These are phyloP conservation scores for Thinopyrum obtusiflorum DNA, from an alignment of 202 grass and related monocot genomes.

Conservation along the genomic window DNA sequence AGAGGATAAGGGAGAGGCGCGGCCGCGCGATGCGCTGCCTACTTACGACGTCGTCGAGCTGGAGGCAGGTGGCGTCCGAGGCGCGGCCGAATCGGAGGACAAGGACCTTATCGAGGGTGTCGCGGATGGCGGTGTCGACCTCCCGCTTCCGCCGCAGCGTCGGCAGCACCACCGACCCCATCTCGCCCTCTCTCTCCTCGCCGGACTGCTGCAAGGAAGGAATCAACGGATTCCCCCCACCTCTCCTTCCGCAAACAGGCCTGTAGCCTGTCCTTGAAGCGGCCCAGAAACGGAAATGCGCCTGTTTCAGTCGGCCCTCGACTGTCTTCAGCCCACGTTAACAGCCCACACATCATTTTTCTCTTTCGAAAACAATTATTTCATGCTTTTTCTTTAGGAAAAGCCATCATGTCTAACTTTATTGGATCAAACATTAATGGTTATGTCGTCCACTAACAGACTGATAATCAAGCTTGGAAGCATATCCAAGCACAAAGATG, in stretches of 20 bases:
- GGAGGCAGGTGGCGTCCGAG: constrained; percentile 60
- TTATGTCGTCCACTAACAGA: too few relatives aligned
- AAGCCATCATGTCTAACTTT: too few relatives aligned
- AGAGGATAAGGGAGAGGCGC: background rate
- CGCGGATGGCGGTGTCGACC: constrained; percentile 60
- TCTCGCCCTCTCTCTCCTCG: constrained; percentile 15
- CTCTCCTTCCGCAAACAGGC: background rate
- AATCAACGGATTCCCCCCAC: background rate
- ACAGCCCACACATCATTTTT: background rate
- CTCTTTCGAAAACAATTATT: too few relatives aligned
- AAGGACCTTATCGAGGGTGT: constrained; percentile 81
- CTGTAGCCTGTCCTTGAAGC: background rate
- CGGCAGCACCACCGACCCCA: constrained; percentile 53
- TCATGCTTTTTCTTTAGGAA: too few relatives aligned
- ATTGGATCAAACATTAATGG: too few relatives aligned
- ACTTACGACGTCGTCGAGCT: constrained; percentile 73
- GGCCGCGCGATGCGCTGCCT: background rate
- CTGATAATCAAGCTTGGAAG: too few relatives aligned
- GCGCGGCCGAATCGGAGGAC: constrained; percentile 75
- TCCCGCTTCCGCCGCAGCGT: constrained; percentile 67
- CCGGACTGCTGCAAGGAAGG: background rate
- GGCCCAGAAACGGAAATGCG: too few relatives aligned
- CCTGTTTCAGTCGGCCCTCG: background rate
- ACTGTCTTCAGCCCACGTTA: background rate
- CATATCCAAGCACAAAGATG: too few relatives aligned